phyloP scores from a whole-genome alignment of 192 early-diverging fungal species.

The Coemansia sp. region DNA sequence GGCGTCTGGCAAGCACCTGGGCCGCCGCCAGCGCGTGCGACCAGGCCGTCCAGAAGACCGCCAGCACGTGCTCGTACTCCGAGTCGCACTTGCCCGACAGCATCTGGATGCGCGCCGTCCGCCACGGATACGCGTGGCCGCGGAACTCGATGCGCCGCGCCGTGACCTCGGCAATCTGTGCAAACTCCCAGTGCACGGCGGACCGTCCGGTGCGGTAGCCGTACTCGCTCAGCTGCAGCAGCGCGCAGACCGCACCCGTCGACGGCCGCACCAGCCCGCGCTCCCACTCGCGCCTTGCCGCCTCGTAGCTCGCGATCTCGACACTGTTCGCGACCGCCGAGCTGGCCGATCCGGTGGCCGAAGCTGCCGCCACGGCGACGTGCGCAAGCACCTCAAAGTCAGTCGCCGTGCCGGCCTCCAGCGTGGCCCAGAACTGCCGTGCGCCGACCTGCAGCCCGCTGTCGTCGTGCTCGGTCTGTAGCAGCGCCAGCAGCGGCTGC shows the following conservation, averaged over 20 bases:
- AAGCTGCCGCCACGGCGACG: slow-evolving; percentile 21
- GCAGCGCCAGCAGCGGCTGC: slow-evolving; percentile 18
- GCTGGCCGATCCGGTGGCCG: slow-evolving; percentile 7
- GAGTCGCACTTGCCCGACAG: slow-evolving; percentile 25
- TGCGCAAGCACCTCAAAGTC: slow-evolving; percentile 51
- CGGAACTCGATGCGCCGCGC: slow-evolving; percentile 22
- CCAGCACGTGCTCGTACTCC: slow-evolving; percentile 39
- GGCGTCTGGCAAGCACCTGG: slow-evolving; percentile 15
- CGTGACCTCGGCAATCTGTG: slow-evolving; percentile 13
- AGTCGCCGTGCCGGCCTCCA: slow-evolving; percentile 21
- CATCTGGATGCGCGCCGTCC: slow-evolving; percentile 5
- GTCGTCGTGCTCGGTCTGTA: slow-evolving; percentile 29
- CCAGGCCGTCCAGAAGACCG: slow-evolving; percentile 41
- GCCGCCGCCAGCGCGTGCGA: slow-evolving; percentile 20
- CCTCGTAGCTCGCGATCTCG: slow-evolving; percentile 24
- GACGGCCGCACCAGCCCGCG: slow-evolving; percentile 15
- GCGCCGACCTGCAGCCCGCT: slow-evolving; percentile 21
- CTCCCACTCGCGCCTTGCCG: slow-evolving; percentile 34
- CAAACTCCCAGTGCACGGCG: slow-evolving; percentile 28
- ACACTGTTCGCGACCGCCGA: background rate
- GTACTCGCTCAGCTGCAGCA: slow-evolving; percentile 47
- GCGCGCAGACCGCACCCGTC: slow-evolving; percentile 18
- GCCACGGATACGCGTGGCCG: slow-evolving; percentile 27
- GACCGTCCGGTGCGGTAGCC: slow-evolving; percentile 33
- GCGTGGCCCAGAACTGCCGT: slow-evolving; percentile 41